phyloP scores from a whole-genome alignment of 1,284 basidiomycete genomes.

The Earliella scabrosa region DNA sequence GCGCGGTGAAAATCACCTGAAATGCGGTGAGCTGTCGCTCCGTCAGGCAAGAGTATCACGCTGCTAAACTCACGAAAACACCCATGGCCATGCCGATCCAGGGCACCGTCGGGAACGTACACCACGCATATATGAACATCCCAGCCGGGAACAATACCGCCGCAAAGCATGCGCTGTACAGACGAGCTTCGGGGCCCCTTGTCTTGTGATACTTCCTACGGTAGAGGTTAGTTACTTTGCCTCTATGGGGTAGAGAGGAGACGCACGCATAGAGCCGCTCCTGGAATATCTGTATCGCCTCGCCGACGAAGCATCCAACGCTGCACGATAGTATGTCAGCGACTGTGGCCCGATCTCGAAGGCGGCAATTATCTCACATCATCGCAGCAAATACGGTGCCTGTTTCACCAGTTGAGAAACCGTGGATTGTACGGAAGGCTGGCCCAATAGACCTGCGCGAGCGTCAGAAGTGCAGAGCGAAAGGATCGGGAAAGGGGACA shows the following conservation, averaged over 20 bases:
- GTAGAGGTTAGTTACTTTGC: not conserved
- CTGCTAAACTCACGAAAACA: constrained; percentile 49
- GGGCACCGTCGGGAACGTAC: constrained; percentile 51
- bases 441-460: constrained; percentile 58
- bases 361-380: constrained; percentile 43
- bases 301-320: constrained; percentile 65
- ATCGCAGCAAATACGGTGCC: constrained; percentile 67
- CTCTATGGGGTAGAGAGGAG: not conserved
- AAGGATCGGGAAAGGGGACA: constrained; percentile 22
- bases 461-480: not conserved
- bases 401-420: constrained; percentile 66
- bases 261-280: constrained; percentile 65
- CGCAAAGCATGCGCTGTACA: constrained; percentile 70
- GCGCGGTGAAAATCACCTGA: constrained; percentile 49
- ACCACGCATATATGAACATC: constrained; percentile 73
- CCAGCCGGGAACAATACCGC: constrained; percentile 64
- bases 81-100: constrained; percentile 65
- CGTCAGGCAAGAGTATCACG: no score
- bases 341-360: not conserved
- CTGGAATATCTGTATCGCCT: constrained; percentile 62
- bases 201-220: constrained; percentile 54
- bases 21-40: not conserved
- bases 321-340: constrained; percentile 38
- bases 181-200: constrained; percentile 73
- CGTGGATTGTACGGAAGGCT: constrained; percentile 64